Conservation (phyloP, 768 basidiomycete species). For the Pisolithus orientalis region DNA sequence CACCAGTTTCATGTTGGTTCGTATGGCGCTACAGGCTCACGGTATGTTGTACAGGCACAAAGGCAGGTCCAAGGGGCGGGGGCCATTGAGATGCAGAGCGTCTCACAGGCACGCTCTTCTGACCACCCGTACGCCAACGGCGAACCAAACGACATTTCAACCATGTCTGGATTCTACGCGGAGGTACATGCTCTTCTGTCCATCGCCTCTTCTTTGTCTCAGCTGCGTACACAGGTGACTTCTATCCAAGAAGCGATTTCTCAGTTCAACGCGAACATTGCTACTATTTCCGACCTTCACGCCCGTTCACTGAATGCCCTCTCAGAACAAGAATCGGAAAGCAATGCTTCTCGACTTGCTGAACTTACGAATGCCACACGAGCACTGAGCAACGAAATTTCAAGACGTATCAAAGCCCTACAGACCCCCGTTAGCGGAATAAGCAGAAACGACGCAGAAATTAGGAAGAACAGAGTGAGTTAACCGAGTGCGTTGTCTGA, state of each 20-base stretch:
- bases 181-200: constrained; percentile 15
- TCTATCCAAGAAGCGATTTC: constrained; percentile 42
- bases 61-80: constrained; percentile 31
- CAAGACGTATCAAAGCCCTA: constrained; percentile 53
- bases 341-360: constrained; percentile 44
- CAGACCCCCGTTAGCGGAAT: constrained; percentile 33
- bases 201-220: not conserved
- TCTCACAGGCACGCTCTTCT: constrained; percentile 6
- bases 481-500: too few relatives aligned
- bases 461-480: constrained; percentile 33
- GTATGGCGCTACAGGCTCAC: constrained; percentile 22
- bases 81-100: constrained; percentile 22
- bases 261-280: constrained; percentile 40
- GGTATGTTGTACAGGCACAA: constrained; percentile 56
- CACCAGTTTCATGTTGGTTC: too few relatives aligned
- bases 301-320: constrained; percentile 44
- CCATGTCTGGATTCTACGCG: constrained; percentile 29
- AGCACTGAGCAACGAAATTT: constrained; percentile 49
- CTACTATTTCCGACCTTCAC: constrained; percentile 42
- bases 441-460: constrained; percentile 37
- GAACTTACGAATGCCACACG: constrained; percentile 55
- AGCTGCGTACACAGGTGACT: constrained; percentile 31
- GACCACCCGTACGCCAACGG: constrained; percentile 2
- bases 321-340: constrained; percentile 39
- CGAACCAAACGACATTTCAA: constrained; percentile 12